phyloP scores from a whole-genome alignment of 1,284 basidiomycete species.

The Sanguinoderma infundibulare region DNA sequence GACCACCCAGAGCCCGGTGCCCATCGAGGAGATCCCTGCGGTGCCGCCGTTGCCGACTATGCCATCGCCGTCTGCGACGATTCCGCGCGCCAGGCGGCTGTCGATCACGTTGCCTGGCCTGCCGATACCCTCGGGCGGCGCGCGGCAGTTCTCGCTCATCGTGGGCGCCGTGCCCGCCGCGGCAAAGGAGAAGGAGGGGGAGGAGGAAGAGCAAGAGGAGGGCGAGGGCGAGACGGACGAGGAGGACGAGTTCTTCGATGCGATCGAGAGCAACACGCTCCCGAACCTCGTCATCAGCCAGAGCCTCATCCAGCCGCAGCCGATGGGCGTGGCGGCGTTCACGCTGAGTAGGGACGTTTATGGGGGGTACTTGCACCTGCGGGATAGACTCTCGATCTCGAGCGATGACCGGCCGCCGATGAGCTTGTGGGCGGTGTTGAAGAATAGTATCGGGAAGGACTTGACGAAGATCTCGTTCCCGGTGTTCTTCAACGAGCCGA shows the following conservation, averaged over 20 bases:
- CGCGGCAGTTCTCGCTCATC: slow-evolving; percentile 20
- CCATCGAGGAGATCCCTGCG: neutral
- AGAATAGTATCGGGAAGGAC: slow-evolving; percentile 97
- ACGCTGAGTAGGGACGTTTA: slow-evolving; percentile 59
- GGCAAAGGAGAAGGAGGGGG: neutral
- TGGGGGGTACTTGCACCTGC: slow-evolving; percentile 70
- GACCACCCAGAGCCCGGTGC: neutral
- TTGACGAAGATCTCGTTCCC: slow-evolving; percentile 96
- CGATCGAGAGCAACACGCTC: slow-evolving; percentile 84
- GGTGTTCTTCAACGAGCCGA: slow-evolving; percentile 96
- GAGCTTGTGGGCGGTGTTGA: slow-evolving; percentile 95
- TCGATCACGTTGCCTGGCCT: slow-evolving; percentile 13
- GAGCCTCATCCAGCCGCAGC: slow-evolving; percentile 46
- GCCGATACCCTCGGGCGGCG: neutral
- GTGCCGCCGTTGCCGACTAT: neutral
- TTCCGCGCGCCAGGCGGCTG: slow-evolving; percentile 6
- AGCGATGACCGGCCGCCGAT: slow-evolving; percentile 88
- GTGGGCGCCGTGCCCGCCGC: slow-evolving; percentile 14
- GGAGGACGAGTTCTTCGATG: slow-evolving; percentile 98
- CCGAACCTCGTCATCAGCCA: slow-evolving; percentile 77
- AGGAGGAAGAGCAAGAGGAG: slow-evolving; percentile 39
- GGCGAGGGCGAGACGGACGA: slow-evolving; percentile 75
- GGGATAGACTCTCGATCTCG: slow-evolving; percentile 70
- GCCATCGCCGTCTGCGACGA: slow-evolving; percentile 8
- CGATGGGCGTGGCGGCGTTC: slow-evolving; percentile 27